Conservation (phyloP, 805 yeast species). For the Suhomyces sp. region DNA sequence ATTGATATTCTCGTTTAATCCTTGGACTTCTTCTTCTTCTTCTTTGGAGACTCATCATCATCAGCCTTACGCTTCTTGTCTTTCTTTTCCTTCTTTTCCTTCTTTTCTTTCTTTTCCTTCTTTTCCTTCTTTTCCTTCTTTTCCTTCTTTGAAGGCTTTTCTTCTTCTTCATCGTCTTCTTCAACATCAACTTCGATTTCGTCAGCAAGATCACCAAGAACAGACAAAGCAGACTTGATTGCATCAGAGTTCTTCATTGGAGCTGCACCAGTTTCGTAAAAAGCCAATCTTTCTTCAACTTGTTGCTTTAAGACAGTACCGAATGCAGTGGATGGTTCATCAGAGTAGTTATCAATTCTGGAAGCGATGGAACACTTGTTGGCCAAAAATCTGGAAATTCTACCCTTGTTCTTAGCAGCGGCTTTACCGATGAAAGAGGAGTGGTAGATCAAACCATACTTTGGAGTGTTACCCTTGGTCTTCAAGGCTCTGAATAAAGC, state of each 20-base stretch:
- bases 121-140: slow-evolving; percentile 35
- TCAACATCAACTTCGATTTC: slow-evolving; percentile 28
- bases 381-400: slow-evolving; percentile 97
- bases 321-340: slow-evolving; percentile 85
- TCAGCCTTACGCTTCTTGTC: slow-evolving; percentile 40
- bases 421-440: slow-evolving; percentile 94
- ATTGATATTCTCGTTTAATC: slow-evolving; percentile 23
- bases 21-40: slow-evolving; percentile 48
- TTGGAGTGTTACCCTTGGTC: slow-evolving; percentile 96
- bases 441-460: slow-evolving; percentile 93
- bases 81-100: slow-evolving; percentile 38
- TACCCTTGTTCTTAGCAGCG: slow-evolving; percentile 94
- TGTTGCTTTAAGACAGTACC: slow-evolving; percentile 92
- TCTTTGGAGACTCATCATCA: slow-evolving; percentile 39
- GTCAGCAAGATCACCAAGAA: slow-evolving; percentile 53
- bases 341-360: slow-evolving; percentile 96
- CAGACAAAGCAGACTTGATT: slow-evolving; percentile 83
- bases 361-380: slow-evolving; percentile 99
- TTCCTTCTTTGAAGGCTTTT: slow-evolving; percentile 28
- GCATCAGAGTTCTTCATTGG: slow-evolving; percentile 97
- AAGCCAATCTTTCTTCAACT: slow-evolving; percentile 95
- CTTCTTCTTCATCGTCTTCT: slow-evolving; percentile 19
- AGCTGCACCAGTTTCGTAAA: slow-evolving; percentile 94
- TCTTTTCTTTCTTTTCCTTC: slow-evolving; percentile 33
- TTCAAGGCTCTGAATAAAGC: slow-evolving; percentile 94